These are phyloP conservation scores for Breviolum minutum DNA, from an alignment of 73 alveolate genomes.

Conservation along the genomic window DNA sequence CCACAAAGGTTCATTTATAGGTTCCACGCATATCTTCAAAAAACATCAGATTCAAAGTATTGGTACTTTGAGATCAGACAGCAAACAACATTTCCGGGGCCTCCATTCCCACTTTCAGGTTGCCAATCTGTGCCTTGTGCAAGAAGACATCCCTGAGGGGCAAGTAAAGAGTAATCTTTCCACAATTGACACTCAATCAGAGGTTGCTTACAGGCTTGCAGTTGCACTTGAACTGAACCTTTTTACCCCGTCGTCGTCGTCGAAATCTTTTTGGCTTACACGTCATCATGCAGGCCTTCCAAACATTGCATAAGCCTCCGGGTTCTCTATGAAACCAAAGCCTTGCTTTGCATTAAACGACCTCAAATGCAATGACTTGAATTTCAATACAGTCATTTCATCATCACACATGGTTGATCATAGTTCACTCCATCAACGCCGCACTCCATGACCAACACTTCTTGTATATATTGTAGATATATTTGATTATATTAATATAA, in stretches of 20 bases:
- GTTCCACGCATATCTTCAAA: no score
- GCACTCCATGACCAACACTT: neutral
- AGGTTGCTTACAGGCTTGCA: neutral
- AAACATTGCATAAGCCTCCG: constrained; percentile 74
- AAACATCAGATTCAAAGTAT: neutral
- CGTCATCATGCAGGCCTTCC: constrained; percentile 34
- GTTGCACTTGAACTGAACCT: no score
- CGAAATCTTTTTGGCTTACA: neutral
- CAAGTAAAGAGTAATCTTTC: neutral
- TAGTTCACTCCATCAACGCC: no score
- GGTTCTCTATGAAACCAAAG: constrained; percentile 92
- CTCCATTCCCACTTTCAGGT: constrained; percentile 87
- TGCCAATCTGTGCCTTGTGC: constrained; percentile 95
- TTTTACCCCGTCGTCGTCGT: neutral
- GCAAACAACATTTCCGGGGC: neutral
- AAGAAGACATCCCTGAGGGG: constrained; percentile 77
- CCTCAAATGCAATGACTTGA: neutral
- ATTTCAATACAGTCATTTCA: neutral
- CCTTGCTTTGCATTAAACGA: constrained; percentile 92
- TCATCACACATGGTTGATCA: neutral
- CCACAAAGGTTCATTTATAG: no score
- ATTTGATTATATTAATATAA: no score
- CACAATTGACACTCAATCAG: neutral
- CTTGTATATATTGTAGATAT: neutral
- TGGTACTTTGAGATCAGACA: neutral